Evolutionary conservation across 1,284 basidiomycete species (phyloP).

Genomic region (Trichosporon coremiiforme): DNA sequence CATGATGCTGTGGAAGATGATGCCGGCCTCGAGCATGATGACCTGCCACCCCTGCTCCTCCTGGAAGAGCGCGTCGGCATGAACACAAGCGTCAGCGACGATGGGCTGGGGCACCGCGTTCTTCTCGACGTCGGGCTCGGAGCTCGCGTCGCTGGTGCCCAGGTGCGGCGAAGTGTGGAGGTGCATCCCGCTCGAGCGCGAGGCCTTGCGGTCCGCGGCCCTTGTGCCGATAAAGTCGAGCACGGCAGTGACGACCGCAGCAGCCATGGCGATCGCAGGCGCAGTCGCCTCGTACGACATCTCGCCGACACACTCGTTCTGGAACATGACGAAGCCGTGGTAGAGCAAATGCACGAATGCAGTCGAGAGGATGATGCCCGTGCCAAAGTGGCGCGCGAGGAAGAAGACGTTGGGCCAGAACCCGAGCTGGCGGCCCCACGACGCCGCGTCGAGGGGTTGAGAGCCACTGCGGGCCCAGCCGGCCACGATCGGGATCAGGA

Average conservation of each 20-base stretch:
- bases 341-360: constrained; percentile 52
- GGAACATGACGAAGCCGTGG: constrained; percentile 56
- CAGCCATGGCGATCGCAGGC: constrained; percentile 55
- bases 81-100: constrained; percentile 18
- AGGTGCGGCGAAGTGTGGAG: background rate
- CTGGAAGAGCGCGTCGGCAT: constrained; percentile 24
- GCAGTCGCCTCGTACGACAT: constrained; percentile 56
- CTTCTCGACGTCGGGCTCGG: constrained; percentile 7
- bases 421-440: constrained; percentile 21
- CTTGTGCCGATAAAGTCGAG: constrained; percentile 50
- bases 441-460: constrained; percentile 22
- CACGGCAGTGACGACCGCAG: constrained; percentile 43
- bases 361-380: constrained; percentile 31
- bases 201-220: constrained; percentile 5
- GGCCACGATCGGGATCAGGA: constrained; percentile 51
- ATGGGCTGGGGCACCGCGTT: background rate
- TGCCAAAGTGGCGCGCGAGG: constrained; percentile 51
- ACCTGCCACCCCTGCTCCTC: constrained; percentile 31
- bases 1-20: constrained; percentile 53
- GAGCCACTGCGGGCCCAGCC: constrained; percentile 21
- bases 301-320: constrained; percentile 57
- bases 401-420: constrained; percentile 50
- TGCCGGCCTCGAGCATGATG: constrained; percentile 53
- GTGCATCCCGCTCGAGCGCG: background rate
- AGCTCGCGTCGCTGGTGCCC: background rate